A percentile compares a stretch with the other conserved stretches of the same genome.
Conservation (phyloP, 805 yeast species). For the Saccharomycopsis sp. region DNA sequence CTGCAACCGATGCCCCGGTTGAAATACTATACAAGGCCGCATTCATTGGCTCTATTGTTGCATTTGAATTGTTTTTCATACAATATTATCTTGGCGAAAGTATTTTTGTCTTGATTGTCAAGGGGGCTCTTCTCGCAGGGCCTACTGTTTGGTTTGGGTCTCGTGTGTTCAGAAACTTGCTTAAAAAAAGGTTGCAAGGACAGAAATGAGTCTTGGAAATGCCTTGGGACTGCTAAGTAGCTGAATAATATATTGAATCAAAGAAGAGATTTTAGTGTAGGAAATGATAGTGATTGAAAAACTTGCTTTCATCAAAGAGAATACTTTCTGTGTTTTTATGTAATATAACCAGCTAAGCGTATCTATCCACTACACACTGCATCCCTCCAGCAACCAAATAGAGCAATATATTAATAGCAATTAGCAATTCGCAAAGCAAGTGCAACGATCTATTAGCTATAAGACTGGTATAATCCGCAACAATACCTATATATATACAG, state of each 20-base stretch:
- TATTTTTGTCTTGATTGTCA: slow-evolving; percentile 51
- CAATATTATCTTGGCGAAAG: slow-evolving; percentile 53
- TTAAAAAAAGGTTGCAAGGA: slow-evolving; percentile 15
- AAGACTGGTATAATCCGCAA: slow-evolving; percentile 5
- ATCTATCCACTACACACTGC: no score
- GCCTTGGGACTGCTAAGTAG: no score
- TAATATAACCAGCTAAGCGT: no score
- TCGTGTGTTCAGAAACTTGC: slow-evolving; percentile 49
- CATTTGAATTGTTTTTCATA: slow-evolving; percentile 47
- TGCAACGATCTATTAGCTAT: slow-evolving; percentile 3
- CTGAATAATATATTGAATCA: no score
- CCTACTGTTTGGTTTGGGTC: slow-evolving; percentile 57
- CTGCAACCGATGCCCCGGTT: slow-evolving; percentile 31
- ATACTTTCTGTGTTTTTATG: no score
- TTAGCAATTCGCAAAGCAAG: no score
- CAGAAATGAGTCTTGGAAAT: slow-evolving; percentile 4
- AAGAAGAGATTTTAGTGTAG: no score
- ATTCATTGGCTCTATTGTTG: slow-evolving; percentile 42
- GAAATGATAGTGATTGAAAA: no score
- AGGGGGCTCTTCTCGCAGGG: slow-evolving; percentile 41
- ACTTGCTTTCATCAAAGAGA: no score
- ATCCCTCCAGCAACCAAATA: no score
- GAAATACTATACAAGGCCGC: slow-evolving; percentile 33
- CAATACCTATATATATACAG: not conserved
- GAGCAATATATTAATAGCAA: no score